phyloP scores from a whole-genome alignment of 1,284 basidiomycete genomes.

The Pascua sp. region DNA sequence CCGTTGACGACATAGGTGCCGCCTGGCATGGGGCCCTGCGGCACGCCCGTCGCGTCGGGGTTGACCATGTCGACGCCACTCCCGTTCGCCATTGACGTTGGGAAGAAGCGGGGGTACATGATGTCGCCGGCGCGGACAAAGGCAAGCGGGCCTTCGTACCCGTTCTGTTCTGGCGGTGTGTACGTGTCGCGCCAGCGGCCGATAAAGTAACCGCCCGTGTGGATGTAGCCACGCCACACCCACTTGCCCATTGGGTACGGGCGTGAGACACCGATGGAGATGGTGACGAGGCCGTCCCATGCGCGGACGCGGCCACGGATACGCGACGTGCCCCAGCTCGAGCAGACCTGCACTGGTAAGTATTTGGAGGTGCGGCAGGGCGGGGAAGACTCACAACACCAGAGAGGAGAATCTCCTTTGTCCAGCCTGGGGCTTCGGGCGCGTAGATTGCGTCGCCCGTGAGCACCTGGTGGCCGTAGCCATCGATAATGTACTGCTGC shows the following conservation, averaged over 20 bases:
- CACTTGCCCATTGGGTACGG: constrained; percentile 37
- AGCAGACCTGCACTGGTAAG: constrained; percentile 14
- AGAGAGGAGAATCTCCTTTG: constrained; percentile 48
- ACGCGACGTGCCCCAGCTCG: constrained; percentile 37
- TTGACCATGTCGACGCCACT: constrained; percentile 3
- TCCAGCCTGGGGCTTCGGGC: constrained; percentile 42
- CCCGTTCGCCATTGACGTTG: constrained; percentile 22
- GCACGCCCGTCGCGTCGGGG: not conserved
- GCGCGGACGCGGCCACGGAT: constrained; percentile 44
- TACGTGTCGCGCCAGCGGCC: constrained; percentile 49
- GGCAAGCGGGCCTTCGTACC: constrained; percentile 42
- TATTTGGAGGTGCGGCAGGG: not conserved
- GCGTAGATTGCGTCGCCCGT: constrained; percentile 28
- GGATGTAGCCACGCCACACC: constrained; percentile 47
- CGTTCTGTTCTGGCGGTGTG: constrained; percentile 35
- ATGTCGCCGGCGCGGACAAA: constrained; percentile 40
- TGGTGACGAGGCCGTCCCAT: constrained; percentile 47
- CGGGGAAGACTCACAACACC: constrained; percentile 31
- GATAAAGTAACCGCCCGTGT: constrained; percentile 41
- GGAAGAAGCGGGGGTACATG: constrained; percentile 36
- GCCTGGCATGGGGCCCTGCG: not conserved
- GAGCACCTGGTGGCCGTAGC: constrained; percentile 40
- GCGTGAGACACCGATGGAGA: constrained; percentile 18
- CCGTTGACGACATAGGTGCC: not conserved
- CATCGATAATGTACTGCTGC: constrained; percentile 26